These are phyloP conservation scores for Cyberlindnera lachancei DNA, from an alignment of 805 yeast genomes.

Conservation along the genomic window DNA sequence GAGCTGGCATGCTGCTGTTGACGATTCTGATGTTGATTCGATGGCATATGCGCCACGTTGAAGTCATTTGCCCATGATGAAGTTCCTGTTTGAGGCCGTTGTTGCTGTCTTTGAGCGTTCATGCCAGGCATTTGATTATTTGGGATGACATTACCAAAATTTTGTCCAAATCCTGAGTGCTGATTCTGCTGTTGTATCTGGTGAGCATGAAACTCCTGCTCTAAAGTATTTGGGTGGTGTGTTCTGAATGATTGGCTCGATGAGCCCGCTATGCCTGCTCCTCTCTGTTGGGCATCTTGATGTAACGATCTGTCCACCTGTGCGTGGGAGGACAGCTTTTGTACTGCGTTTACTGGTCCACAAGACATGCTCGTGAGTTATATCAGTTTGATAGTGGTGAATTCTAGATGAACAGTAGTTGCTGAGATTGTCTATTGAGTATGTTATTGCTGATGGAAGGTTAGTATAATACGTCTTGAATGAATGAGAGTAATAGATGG, in stretches of 20 bases:
- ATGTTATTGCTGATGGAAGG: too few species aligned
- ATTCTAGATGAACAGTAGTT: too few species aligned
- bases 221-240: slow-evolving; percentile 11
- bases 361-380: slow-evolving; percentile 15
- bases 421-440: too few species aligned
- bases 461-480: too few species aligned
- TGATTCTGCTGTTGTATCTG: slow-evolving; percentile 10
- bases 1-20: slow-evolving; percentile 2
- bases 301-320: slow-evolving; percentile 22
- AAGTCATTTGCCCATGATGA: slow-evolving; percentile 21
- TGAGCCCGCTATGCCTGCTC: slow-evolving; percentile 1
- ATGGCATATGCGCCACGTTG: slow-evolving; percentile 6
- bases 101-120: slow-evolving; percentile 1
- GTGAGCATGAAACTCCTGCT: slow-evolving; percentile 15
- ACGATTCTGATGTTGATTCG: slow-evolving; percentile 6
- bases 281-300: slow-evolving; percentile 12
- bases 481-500: too few species aligned
- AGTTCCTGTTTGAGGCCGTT: slow-evolving; percentile 1
- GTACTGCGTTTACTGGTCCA: slow-evolving; percentile 21
- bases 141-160: background rate
- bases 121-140: slow-evolving; percentile 6
- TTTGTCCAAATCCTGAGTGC: too few species aligned
- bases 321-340: slow-evolving; percentile 17
- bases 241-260: slow-evolving; percentile 8
- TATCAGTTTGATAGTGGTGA: too few species aligned